These are phyloP conservation scores for Apiospora marii DNA, from an alignment of 2,329 filamentous ascomycete genomes.

Conservation along the genomic window DNA sequence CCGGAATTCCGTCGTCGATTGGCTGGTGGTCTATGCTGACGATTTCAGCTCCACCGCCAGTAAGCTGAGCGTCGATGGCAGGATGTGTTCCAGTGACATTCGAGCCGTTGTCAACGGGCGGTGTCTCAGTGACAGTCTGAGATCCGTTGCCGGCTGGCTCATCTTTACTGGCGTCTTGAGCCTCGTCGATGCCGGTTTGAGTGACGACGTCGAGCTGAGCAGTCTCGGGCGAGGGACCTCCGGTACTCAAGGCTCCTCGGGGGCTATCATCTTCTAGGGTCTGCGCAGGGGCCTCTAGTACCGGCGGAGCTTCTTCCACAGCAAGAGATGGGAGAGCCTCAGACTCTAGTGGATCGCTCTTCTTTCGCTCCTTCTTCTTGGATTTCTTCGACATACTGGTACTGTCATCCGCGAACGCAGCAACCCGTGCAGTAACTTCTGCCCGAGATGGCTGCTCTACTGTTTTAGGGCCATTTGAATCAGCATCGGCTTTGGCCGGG, in stretches of 20 bases:
- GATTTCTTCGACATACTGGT: too few relatives aligned
- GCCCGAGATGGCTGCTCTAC: too few relatives aligned
- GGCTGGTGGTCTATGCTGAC: background rate
- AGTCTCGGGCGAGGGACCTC: background rate
- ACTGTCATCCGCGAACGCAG: too few relatives aligned
- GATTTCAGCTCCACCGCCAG: constrained; percentile 17
- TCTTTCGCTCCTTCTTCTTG: constrained; percentile 40
- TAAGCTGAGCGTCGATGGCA: background rate
- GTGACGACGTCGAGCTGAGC: background rate
- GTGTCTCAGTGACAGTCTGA: too few relatives aligned
- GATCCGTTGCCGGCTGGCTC: background rate
- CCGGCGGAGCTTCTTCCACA: background rate
- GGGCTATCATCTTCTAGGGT: background rate
- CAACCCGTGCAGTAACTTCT: too few relatives aligned
- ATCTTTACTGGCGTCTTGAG: background rate
- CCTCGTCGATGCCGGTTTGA: too few relatives aligned
- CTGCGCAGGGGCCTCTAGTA: background rate
- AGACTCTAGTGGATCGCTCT: constrained; percentile 25
- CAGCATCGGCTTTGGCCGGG: too few relatives aligned
- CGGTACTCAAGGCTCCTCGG: background rate
- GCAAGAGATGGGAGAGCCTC: constrained; percentile 18
- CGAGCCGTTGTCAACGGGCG: background rate
- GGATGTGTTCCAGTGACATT: background rate
- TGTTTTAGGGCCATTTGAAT: too few relatives aligned
- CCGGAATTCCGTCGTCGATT: background rate